A percentile compares a stretch with the other conserved stretches of the same genome.
These are phyloP conservation scores for Candida hungchunana DNA, from an alignment of 805 yeast genomes.

Conservation along the genomic window DNA sequence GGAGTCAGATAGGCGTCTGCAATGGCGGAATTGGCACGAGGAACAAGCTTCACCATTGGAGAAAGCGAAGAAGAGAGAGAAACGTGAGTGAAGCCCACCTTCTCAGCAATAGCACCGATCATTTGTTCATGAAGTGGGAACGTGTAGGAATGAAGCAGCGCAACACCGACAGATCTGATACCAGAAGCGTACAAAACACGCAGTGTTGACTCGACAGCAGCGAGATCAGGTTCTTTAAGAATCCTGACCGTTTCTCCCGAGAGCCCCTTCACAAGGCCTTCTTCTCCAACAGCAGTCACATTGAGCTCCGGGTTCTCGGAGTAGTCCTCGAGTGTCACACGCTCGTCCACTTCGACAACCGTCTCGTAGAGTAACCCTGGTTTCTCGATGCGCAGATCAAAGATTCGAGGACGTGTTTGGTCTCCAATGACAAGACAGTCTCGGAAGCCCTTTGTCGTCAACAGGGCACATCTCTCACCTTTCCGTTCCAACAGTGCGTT, in stretches of 20 bases:
- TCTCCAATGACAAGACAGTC: slow-evolving; percentile 84
- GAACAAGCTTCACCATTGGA: slow-evolving; percentile 75
- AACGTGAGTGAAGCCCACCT: slow-evolving; percentile 64
- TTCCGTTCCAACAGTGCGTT: slow-evolving; percentile 90
- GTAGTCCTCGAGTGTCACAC: slow-evolving; percentile 80
- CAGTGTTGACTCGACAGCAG: slow-evolving; percentile 39
- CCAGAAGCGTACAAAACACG: slow-evolving; percentile 49
- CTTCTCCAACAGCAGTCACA: slow-evolving; percentile 23
- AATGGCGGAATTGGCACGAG: slow-evolving; percentile 71
- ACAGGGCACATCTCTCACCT: slow-evolving; percentile 81
- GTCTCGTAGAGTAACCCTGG: slow-evolving; percentile 67
- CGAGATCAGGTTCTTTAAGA: slow-evolving; percentile 44
- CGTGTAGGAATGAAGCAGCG: slow-evolving; percentile 69
- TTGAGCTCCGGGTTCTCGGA: slow-evolving; percentile 61
- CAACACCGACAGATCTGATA: slow-evolving; percentile 64
- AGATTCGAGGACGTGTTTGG: slow-evolving; percentile 87
- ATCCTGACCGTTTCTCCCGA: slow-evolving; percentile 68
- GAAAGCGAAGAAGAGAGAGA: slow-evolving; percentile 65
- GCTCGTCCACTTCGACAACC: slow-evolving; percentile 84
- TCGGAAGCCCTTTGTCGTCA: slow-evolving; percentile 85
- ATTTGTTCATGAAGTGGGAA: slow-evolving; percentile 63
- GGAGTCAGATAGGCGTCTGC: slow-evolving; percentile 87
- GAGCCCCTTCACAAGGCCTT: slow-evolving; percentile 45
- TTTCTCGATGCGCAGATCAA: slow-evolving; percentile 72
- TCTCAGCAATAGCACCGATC: slow-evolving; percentile 55